Evolutionary conservation across 2,329 filamentous ascomycete species (phyloP), one percentile per base, ranked within the genome.

Genomic region (Dissoconium aciculare): DNA sequence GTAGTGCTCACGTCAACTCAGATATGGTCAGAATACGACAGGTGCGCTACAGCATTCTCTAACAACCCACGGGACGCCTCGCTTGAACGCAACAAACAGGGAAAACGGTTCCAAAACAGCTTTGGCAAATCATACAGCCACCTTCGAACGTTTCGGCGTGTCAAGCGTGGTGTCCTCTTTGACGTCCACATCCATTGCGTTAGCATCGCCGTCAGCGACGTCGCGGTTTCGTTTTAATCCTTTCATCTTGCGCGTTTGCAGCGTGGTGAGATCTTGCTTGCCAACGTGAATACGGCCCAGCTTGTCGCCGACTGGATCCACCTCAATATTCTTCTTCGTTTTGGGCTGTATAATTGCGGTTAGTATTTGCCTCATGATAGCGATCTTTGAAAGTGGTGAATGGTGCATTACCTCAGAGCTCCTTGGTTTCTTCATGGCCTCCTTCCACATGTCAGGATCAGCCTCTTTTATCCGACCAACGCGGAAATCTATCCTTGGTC

Each of bases 161-260:
- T 23, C 19, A n/a, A 23, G n/a, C 26, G 42, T 38, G 14, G 35
- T 40, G 5, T 36, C 38, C 9, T 41, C 36, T 14, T 35, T 37
- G 10, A 34, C 38, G 8, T 37, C 37, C 11, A 35, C 41, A 9
- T 23, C 35, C 27, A 38, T 32, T n/a, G n/a, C n/a, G n/a, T n/a
- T n/a, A 9, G 30, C 44, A 5, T 44, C 46, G 30, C 68, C 71
- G 26, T 65, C 67, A 27, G 60, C 63, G 14, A 71, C 59, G 39
- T 74, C 74, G 32, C 82, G 71, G 41, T 69, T 74, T 43, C 89
- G 69, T 71, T 95, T 98, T 44, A 98, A 59, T 44, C 85, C 89
- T 74, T 98, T 98, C 85, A 98, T 95, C 73, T 98, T 98, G 52
- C 89, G 76, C 31, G 85, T 91, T 66, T 98, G 89, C 57, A 98